Evolutionary conservation across 768 basidiomycete genomes (phyloP).

Genomic region (Calocybe gangraenosa): DNA sequence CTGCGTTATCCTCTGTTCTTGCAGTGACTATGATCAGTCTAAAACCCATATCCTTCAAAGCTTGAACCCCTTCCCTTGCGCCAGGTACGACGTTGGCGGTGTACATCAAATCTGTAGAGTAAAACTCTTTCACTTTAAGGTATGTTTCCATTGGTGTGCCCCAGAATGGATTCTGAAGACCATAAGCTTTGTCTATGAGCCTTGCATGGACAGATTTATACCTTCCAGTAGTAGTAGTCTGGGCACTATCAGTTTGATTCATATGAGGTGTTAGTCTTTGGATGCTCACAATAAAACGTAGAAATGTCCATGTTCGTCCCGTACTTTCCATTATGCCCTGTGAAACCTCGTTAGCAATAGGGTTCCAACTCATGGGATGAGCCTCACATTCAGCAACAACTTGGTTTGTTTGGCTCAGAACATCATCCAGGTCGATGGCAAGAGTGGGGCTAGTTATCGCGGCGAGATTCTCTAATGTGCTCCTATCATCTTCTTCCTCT

Average conservation of each 20-base stretch:
- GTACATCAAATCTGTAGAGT: conserved; percentile 45
- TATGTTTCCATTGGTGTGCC: conserved; percentile 55
- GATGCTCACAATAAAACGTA: conserved; percentile 56
- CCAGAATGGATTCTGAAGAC: conserved; percentile 51
- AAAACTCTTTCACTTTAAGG: conserved; percentile 56
- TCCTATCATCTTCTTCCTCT: conserved; percentile 17
- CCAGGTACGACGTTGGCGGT: conserved; percentile 53
- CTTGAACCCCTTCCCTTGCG: conserved; percentile 52
- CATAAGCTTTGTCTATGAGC: background rate
- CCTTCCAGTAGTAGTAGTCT: conserved; percentile 82
- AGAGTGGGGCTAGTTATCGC: conserved; percentile 36
- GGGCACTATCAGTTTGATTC: background rate
- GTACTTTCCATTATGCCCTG: conserved; percentile 66
- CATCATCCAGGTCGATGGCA: conserved; percentile 67
- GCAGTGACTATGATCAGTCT: conserved; percentile 75
- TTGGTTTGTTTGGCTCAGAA: conserved; percentile 59
- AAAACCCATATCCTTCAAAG: conserved; percentile 60
- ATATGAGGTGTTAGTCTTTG: background rate
- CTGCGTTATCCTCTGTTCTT: conserved; percentile 49
- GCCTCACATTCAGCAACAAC: conserved; percentile 52
- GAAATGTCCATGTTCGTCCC: conserved; percentile 52
- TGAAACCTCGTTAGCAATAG: background rate
- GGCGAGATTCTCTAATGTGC: conserved; percentile 23
- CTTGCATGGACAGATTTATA: conserved; percentile 12
- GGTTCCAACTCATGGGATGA: background rate